phyloP scores from a whole-genome alignment of 805 yeast genomes.

The Komagataella pastoris region DNA sequence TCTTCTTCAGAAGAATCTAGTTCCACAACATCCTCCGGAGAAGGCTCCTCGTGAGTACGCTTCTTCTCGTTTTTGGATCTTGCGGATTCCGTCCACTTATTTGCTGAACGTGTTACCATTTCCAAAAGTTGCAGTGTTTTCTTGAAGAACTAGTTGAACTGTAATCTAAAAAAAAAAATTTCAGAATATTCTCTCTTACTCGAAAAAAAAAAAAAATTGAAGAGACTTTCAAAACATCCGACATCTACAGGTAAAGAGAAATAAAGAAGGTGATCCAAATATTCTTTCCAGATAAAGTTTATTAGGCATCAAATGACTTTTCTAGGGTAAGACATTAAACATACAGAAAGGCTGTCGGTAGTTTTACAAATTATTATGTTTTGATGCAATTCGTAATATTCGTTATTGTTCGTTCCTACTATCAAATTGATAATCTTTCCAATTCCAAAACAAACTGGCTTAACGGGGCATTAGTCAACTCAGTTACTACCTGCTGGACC shows the following conservation, averaged over 20 bases:
- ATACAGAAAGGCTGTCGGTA: neutral
- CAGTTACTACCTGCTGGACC: neutral
- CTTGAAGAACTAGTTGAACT: neutral
- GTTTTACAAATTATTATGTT: neutral
- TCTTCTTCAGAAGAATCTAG: slow-evolving; percentile 6
- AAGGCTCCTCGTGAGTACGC: slow-evolving; percentile 1
- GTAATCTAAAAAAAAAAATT: neutral
- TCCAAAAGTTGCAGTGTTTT: neutral
- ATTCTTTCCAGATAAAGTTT: no score
- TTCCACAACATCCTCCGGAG: neutral
- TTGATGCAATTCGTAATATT: neutral
- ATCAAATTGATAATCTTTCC: neutral
- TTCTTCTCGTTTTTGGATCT: neutral
- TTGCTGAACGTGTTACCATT: neutral
- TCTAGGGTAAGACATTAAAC: no score
- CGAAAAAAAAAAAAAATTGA: neutral
- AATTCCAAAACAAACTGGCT: neutral
- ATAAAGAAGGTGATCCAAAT: no score
- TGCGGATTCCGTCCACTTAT: neutral
- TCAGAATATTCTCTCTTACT: neutral
- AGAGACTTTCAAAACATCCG: no score
- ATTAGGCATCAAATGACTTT: no score
- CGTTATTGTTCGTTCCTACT: neutral
- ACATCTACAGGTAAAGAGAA: no score
- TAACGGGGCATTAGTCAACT: neutral